These are phyloP conservation scores for Geotrichum candidum DNA, from an alignment of 1,139 yeast species.

Conservation along the genomic window DNA sequence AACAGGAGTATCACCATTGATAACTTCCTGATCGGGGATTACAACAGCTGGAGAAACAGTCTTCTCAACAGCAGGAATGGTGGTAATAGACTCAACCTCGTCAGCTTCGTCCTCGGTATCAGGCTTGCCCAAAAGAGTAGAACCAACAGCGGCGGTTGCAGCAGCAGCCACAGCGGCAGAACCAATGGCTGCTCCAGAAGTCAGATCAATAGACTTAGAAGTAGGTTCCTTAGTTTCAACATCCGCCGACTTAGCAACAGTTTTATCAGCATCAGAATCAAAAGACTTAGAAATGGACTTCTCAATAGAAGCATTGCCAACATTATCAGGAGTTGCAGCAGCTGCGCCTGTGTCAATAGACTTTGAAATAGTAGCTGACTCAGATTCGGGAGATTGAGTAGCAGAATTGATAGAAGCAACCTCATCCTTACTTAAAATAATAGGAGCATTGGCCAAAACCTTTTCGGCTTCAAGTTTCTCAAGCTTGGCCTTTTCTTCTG, in stretches of 20 bases:
- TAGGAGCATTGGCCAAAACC: slow-evolving; percentile 4
- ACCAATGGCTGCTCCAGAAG: slow-evolving; percentile 24
- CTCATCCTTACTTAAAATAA: not conserved
- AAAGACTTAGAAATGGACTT: not conserved
- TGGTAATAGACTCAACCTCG: not conserved
- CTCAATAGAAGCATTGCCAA: not conserved
- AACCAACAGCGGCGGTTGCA: slow-evolving; percentile 25
- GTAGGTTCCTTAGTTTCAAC: not conserved
- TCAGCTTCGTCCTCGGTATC: not conserved
- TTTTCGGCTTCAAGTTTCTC: not conserved
- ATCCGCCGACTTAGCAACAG: not conserved
- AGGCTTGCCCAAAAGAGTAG: slow-evolving; percentile 6
- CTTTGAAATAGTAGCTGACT: not conserved
- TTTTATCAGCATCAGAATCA: not conserved
- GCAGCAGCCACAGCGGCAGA: slow-evolving; percentile 27
- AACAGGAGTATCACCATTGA: not conserved
- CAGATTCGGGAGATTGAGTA: not conserved
- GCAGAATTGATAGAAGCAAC: not conserved
- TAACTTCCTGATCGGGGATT: slow-evolving; percentile 1
- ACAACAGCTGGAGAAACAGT: slow-evolving; percentile 5
- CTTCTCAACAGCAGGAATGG: slow-evolving; percentile 21
- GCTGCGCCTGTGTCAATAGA: not conserved
- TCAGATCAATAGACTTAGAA: not conserved
- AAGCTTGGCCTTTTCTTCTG: not conserved
- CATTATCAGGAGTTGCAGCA: not conserved